Percentiles rank a stretch among this genome's conserved stretches.
phyloP scores from a whole-genome alignment of 768 basidiomycete species.

The Rhodocollybia butyracea region DNA sequence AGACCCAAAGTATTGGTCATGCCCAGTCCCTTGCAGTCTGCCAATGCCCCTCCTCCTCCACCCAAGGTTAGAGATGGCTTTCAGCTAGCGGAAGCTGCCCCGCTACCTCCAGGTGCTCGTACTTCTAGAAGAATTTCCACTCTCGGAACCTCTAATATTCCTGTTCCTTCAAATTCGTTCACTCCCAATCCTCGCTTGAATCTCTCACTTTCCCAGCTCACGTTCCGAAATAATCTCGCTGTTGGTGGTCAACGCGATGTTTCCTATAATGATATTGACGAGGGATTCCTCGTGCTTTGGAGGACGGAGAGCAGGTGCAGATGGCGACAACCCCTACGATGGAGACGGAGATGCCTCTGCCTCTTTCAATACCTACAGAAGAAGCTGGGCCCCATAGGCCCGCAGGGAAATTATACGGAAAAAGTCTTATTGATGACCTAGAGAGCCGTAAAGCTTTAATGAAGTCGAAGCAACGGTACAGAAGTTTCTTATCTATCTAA shows the following conservation, averaged over 20 bases:
- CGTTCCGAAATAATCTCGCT: slow-evolving; percentile 78
- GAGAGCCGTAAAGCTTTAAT: slow-evolving; percentile 80
- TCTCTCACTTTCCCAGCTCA: slow-evolving; percentile 76
- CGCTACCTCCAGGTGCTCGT: slow-evolving; percentile 72
- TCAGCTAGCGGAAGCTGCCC: slow-evolving; percentile 66
- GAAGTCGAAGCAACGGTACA: slow-evolving; percentile 78
- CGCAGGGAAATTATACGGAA: slow-evolving; percentile 82
- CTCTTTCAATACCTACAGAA: slow-evolving; percentile 22
- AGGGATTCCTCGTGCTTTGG: slow-evolving; percentile 63
- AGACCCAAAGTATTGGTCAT: slow-evolving; percentile 92
- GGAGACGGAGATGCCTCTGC: slow-evolving; percentile 37
- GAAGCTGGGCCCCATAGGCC: slow-evolving; percentile 45
- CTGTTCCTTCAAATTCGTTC: slow-evolving; percentile 61
- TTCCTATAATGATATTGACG: slow-evolving; percentile 57
- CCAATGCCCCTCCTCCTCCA: slow-evolving; percentile 26
- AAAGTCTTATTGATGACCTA: slow-evolving; percentile 87
- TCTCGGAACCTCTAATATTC: slow-evolving; percentile 30
- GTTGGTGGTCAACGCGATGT: slow-evolving; percentile 66
- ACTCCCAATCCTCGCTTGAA: slow-evolving; percentile 75
- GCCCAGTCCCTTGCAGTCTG: slow-evolving; percentile 80
- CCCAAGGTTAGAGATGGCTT: slow-evolving; percentile 53
- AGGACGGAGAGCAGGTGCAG: slow-evolving; percentile 77
- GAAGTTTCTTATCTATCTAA: slow-evolving; percentile 14
- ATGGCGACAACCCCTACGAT: slow-evolving; percentile 29
- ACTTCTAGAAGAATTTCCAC: slow-evolving; percentile 46